A percentile compares a stretch with the other conserved stretches of the same genome.
Evolutionary conservation across 1,284 basidiomycete species (phyloP).

Genomic region (Rhodotorula mucilaginosa): DNA sequence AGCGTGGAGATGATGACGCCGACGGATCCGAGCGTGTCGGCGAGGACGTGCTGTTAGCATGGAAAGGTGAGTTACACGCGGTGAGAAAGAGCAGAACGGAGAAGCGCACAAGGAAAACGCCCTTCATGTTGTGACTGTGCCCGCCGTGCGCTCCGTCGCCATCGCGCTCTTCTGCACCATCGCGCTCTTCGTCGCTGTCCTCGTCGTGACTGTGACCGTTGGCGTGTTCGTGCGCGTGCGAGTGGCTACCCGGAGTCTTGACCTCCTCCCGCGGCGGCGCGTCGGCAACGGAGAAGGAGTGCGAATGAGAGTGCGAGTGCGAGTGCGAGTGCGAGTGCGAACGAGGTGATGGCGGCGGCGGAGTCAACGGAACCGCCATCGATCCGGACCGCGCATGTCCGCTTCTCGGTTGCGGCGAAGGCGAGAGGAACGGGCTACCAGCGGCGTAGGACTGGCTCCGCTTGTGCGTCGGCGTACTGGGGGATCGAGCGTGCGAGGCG

Average conservation of each 20-base stretch:
- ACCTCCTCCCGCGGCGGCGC: too few relatives aligned
- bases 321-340: conserved; percentile 9
- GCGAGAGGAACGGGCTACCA: background rate
- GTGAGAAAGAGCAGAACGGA: too few relatives aligned
- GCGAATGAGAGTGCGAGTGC: background rate
- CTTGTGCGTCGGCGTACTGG: background rate
- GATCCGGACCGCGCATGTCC: background rate
- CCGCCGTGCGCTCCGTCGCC: conserved; percentile 51
- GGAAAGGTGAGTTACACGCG: background rate
- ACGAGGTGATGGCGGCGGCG: background rate
- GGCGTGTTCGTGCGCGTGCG: background rate
- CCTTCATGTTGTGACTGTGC: conserved; percentile 98
- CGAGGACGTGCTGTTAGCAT: conserved; percentile 51
- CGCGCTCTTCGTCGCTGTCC: conserved; percentile 50
- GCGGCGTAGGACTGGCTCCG: background rate
- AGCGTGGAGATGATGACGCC: conserved; percentile 98
- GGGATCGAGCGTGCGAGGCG: conserved; percentile 3
- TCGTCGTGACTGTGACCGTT: conserved; percentile 38
- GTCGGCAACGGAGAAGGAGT: background rate
- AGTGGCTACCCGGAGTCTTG: background rate
- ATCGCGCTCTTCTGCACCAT: conserved; percentile 52
- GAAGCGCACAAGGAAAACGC: conserved; percentile 81
- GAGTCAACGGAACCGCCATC: background rate
- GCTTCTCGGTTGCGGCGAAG: background rate
- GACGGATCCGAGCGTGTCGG: conserved; percentile 70